Evolutionary conservation across 352 stramenopile genomes (phyloP).

Genomic region (Globisporangium irregulare): DNA sequence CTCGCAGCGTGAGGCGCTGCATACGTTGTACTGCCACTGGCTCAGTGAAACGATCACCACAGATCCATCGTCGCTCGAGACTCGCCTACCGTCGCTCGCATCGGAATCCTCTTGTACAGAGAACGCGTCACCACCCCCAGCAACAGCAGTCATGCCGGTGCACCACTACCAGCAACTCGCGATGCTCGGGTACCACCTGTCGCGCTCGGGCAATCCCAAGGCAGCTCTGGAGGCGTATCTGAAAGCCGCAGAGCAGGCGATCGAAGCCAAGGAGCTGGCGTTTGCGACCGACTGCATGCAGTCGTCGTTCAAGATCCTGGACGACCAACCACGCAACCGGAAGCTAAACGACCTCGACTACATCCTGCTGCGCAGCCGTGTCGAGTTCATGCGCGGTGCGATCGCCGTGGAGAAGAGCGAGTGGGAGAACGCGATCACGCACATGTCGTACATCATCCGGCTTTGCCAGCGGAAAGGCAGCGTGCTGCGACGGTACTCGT

Average conservation of each 20-base stretch:
- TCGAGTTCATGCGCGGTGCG: constrained; percentile 69
- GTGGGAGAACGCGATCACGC: constrained; percentile 53
- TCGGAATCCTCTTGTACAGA: neutral
- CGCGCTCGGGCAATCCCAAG: constrained; percentile 50
- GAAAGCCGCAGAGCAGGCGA: constrained; percentile 50
- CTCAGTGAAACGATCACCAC: constrained; percentile 30
- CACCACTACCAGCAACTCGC: constrained; percentile 51
- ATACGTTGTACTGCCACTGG: constrained; percentile 59
- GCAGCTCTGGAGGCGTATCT: constrained; percentile 58
- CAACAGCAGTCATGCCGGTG: neutral
- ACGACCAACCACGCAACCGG: constrained; percentile 32
- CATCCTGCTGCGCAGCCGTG: constrained; percentile 59
- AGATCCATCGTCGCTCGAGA: neutral
- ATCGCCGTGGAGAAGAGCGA: constrained; percentile 75
- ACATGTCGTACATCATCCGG: constrained; percentile 63
- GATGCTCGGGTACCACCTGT: constrained; percentile 65
- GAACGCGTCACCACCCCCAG: constrained; percentile 2
- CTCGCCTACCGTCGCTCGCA: neutral
- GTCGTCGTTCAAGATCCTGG: constrained; percentile 66
- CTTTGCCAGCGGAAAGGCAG: constrained; percentile 65
- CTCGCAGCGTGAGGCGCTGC: constrained; percentile 61
- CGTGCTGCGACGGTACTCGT: constrained; percentile 49
- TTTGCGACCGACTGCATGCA: constrained; percentile 77
- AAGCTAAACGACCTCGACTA: constrained; percentile 58
- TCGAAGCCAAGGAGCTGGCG: constrained; percentile 52